These are phyloP conservation scores for Akanthomyces dipterigenus DNA, from an alignment of 2,329 filamentous ascomycete genomes.

Conservation along the genomic window DNA sequence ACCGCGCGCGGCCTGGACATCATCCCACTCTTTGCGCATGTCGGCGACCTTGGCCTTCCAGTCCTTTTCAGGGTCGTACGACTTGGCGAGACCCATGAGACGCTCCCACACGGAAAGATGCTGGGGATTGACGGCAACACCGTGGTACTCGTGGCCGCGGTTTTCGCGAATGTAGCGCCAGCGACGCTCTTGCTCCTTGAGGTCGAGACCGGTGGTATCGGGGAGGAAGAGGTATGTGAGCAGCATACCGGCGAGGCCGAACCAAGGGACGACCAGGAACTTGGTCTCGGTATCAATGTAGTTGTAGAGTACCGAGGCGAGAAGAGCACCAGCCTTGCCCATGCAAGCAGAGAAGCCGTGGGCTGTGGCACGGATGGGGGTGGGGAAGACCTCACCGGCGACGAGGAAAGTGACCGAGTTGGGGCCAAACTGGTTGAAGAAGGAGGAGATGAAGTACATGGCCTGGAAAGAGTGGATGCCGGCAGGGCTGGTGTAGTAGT, in stretches of 20 bases:
- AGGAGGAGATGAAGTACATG: constrained; percentile 96
- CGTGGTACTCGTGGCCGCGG: constrained; percentile 77
- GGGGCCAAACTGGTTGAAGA: constrained; percentile 98
- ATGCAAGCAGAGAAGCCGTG: constrained; percentile 91
- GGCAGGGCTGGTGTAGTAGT: constrained; percentile 67
- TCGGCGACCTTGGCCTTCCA: constrained; percentile 79
- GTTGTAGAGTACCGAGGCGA: constrained; percentile 86
- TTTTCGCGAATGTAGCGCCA: constrained; percentile 82
- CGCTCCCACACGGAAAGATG: constrained; percentile 89
- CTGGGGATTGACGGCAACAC: constrained; percentile 82
- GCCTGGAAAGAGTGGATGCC: constrained; percentile 88
- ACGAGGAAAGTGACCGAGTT: constrained; percentile 96
- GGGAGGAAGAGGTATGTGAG: constrained; percentile 82
- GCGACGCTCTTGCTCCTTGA: constrained; percentile 94
- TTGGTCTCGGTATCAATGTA: constrained; percentile 81
- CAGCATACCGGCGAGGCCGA: constrained; percentile 79
- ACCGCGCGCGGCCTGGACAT: constrained; percentile 38
- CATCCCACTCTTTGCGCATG: constrained; percentile 60
- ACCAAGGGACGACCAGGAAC: constrained; percentile 93
- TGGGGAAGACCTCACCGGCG: constrained; percentile 93
- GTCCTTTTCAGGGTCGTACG: constrained; percentile 77
- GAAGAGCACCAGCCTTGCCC: constrained; percentile 81
- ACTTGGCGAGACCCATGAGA: constrained; percentile 66
- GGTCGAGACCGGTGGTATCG: constrained; percentile 93
- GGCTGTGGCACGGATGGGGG: constrained; percentile 83